Base-by-base conservation (phyloP, 2,329 filamentous ascomycete species). In the Colletotrichum lindemuthianum region DNA sequence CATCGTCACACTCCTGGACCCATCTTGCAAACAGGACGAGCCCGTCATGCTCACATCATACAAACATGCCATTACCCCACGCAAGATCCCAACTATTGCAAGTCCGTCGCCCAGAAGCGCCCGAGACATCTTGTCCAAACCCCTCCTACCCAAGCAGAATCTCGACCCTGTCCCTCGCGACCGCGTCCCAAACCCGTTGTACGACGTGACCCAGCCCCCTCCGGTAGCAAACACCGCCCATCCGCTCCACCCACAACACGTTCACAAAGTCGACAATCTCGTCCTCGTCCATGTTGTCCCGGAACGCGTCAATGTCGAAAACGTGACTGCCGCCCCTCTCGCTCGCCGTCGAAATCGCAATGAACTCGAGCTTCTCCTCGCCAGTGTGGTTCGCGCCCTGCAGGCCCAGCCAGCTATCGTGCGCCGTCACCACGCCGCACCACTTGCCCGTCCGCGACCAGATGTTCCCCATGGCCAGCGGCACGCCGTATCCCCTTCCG, bases 301-400 rank as follows among this genome's bases (percentile, higher is more conserved):
- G 74, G 59, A 80, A 81, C 15, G 72, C 72, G 12, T 79, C 79
- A 16, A 72, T 65, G 12, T 76, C 75, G 41, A 61, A 67, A 6
- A 69, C 68, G 24, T 69, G 67, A 51, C 67, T 67, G 7, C 65
- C 67, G 53, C 66, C 63, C n/a, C 78, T 74, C 72, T 82, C 79
- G 66, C 74, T 76, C 3, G 75, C 77, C 9, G 72, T 74, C 39
- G 77, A 80, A 8, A 82, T 74, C 59, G 79, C 79, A 12, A 82
- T 73, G 54, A 82, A 80, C 69, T 82, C 79, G 33, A 82, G 74
- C 44, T 39, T 56, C 55, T 68, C 79, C 49, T 79, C 78, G 45
- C 79, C 78, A 7, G 79, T 78, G 59, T 82, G 78, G 69, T 82
- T 82, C 64, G 78, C 79, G n/a, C 78, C 76, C 68, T 82, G 79